phyloP scores from a whole-genome alignment of 768 basidiomycete species.

The Tulasnella sp. region DNA sequence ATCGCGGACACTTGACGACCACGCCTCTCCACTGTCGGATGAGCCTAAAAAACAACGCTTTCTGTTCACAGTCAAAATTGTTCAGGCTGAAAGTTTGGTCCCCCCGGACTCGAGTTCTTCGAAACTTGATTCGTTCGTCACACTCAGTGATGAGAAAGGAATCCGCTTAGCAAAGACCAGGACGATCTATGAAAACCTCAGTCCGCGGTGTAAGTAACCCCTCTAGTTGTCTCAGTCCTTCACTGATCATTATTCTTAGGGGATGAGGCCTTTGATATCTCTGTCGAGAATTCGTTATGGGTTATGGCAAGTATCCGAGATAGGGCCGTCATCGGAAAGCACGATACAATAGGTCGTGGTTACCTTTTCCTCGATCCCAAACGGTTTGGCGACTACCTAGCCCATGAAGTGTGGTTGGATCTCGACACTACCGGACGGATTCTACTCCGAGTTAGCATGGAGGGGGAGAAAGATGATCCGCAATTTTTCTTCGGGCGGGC shows the following conservation, averaged over 20 bases:
- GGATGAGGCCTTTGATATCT: constrained; percentile 97
- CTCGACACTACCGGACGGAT: constrained; percentile 85
- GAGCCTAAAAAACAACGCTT: constrained; percentile 70
- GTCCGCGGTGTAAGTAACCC: constrained; percentile 80
- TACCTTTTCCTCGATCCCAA: constrained; percentile 91
- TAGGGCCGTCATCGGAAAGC: constrained; percentile 87
- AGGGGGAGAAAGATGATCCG: constrained; percentile 97
- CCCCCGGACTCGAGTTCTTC: constrained; percentile 74
- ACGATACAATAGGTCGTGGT: constrained; percentile 86
- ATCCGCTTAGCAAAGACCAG: constrained; percentile 90
- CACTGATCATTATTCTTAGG: constrained; percentile 52
- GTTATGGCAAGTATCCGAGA: constrained; percentile 94
- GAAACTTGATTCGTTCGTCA: constrained; percentile 90
- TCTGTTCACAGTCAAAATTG: constrained; percentile 92
- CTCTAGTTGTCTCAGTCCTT: constrained; percentile 14
- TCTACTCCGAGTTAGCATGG: constrained; percentile 91
- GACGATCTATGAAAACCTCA: constrained; percentile 88
- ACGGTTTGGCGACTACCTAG: constrained; percentile 83
- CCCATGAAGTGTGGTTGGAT: constrained; percentile 91
- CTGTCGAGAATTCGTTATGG: constrained; percentile 93
- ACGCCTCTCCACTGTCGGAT: constrained; percentile 70
- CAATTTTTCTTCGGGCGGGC: constrained; percentile 97
- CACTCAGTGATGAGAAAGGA: constrained; percentile 90
- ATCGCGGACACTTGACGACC: constrained; percentile 60
- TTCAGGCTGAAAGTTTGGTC: constrained; percentile 86